Evolutionary conservation across 306 rosid species (phyloP), one percentile per base, ranked within the genome.

Genomic region (Castanopsis chinensis): DNA sequence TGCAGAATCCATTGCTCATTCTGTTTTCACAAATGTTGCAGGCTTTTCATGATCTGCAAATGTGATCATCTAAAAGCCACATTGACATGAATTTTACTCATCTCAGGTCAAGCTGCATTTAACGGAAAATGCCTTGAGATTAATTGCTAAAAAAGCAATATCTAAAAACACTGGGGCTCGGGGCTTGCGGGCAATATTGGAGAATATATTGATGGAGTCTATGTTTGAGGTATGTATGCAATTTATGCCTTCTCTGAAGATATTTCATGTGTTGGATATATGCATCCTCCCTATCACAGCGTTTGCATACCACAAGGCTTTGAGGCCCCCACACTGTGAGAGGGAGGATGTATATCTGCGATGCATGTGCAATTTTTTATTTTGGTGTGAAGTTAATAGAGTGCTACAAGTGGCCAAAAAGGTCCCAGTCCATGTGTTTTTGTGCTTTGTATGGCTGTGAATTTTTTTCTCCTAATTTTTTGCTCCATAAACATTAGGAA

Each of bases 181-280:
- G 52, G 99, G 99, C 53, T 76, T 96, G 79, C 89, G 97, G 28
- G 83, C 98, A 65, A 80, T 93, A 81, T 81, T 96, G 60, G 99
- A 96, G 85, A 86, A 78, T 82, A 83, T 96, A 58, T 85, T 96
- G 90, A 92, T 92, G 90, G 99, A 96, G 78, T 85, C 99, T 49
- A 96, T 96, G 98, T 96, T 88, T 76, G 99, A 96, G 97, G 99
- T 96, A 79, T 80, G 99, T 96, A 78, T 80, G 85, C 4, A 45
- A 33, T 20, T 67, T 87, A 54, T 76, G 75, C 53, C 72, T 23
- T 53, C 69, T 80, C n/a, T 61, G 3, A 41, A 8, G 11, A 41
- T 41, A 41, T 41, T 41, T 41, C 3, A 37, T 37, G 11, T 7
- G 7, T 37, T 37, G 45, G 45, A 37, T 37, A 37, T 8, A 37